Conservation (phyloP, 345 rosid genomes). For the Euclidium syriacum region DNA sequence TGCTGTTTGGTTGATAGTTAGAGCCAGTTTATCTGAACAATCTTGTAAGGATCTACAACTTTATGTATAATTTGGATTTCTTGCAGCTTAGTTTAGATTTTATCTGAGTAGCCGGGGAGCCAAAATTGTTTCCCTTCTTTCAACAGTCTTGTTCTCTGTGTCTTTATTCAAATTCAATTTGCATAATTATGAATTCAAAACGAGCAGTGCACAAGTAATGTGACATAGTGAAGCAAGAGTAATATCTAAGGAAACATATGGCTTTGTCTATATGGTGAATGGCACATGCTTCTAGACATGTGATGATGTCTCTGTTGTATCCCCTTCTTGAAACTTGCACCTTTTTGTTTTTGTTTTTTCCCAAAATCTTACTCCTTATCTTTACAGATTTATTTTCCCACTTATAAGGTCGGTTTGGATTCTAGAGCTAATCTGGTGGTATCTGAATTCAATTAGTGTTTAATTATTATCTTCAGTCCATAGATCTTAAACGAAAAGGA, state of each 20-base stretch:
- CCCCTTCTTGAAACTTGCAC: slow-evolving; percentile 21
- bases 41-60: not conserved
- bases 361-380: not conserved
- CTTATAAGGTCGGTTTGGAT: slow-evolving; percentile 5
- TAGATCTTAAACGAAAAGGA: slow-evolving; percentile 4
- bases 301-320: slow-evolving; percentile 23
- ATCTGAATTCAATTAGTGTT: not conserved
- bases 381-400: not conserved
- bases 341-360: slow-evolving; percentile 1
- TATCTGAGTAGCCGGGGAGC: not conserved
- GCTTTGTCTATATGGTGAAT: no score
- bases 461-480: slow-evolving; percentile 16
- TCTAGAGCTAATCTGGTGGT: slow-evolving; percentile 10
- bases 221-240: no score
- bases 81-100: not conserved
- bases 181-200: not conserved
- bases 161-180: not conserved
- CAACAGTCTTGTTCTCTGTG: not conserved
- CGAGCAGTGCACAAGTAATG: not conserved
- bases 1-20: not conserved
- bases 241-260: no score
- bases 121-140: not conserved
- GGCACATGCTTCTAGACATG: slow-evolving; percentile 19
- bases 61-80: not conserved
- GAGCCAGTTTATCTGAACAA: not conserved